These are phyloP conservation scores for Asclepias syriaca DNA, from an alignment of 257 asterid species.

Conservation along the genomic window DNA sequence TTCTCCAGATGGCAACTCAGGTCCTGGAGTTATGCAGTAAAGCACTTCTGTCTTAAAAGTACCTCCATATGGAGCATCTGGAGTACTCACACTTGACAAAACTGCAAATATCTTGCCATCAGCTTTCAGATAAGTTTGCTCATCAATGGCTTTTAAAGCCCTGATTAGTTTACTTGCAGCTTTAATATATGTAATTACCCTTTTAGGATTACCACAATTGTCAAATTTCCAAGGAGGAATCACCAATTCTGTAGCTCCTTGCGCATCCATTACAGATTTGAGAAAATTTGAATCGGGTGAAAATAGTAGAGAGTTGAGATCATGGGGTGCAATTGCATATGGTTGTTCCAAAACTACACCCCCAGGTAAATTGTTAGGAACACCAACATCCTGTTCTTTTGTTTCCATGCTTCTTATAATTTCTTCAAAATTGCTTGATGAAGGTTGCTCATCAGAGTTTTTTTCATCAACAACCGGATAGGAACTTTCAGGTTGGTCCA, in stretches of 20 bases:
- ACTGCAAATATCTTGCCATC: slow-evolving; percentile 72
- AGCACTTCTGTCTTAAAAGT: slow-evolving; percentile 73
- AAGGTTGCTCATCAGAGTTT: slow-evolving; percentile 45
- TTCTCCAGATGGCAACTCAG: slow-evolving; percentile 85
- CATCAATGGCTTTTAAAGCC: slow-evolving; percentile 86
- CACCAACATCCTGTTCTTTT: slow-evolving; percentile 60
- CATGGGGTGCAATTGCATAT: slow-evolving; percentile 54
- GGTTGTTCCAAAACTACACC: slow-evolving; percentile 75
- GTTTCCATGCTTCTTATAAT: slow-evolving; percentile 53
- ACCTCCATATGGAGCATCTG: slow-evolving; percentile 93
- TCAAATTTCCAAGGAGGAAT: slow-evolving; percentile 82
- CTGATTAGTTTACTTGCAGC: slow-evolving; percentile 75
- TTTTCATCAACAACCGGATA: slow-evolving; percentile 32
- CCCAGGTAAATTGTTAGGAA: slow-evolving; percentile 64
- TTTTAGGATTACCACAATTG: slow-evolving; percentile 45
- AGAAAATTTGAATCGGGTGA: slow-evolving; percentile 61
- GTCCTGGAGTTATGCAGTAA: slow-evolving; percentile 78
- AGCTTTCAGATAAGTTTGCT: slow-evolving; percentile 73
- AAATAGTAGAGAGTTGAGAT: slow-evolving; percentile 65
- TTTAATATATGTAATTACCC: slow-evolving; percentile 61
- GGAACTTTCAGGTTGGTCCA: slow-evolving; percentile 45
- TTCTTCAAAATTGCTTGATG: slow-evolving; percentile 59
- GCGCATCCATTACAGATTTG: slow-evolving; percentile 51
- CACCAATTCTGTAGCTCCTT: slow-evolving; percentile 69
- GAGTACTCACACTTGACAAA: slow-evolving; percentile 69